Evolutionary conservation across 2,329 filamentous ascomycete genomes (phyloP).

Genomic region (Paecilomyces niveus): DNA sequence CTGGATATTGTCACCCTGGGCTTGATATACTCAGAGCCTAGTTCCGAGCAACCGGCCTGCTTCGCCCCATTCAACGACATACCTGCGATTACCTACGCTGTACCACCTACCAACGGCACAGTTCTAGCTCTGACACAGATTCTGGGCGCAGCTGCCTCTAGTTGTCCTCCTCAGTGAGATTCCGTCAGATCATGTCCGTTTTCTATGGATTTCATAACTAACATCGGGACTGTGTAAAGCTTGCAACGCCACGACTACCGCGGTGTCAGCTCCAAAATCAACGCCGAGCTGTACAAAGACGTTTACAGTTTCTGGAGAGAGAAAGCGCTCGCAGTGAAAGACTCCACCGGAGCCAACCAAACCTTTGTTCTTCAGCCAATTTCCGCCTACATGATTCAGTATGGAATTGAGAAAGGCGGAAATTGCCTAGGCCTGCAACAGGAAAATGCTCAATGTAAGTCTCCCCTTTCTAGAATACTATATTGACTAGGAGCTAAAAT

Average conservation of each 20-base stretch:
- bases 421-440: no score
- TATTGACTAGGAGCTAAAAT: no score
- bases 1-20: constrained; percentile 10
- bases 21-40: constrained; percentile 16
- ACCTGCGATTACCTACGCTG: constrained; percentile 1
- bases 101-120: constrained; percentile 6
- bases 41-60: constrained; percentile 3
- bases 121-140: not conserved
- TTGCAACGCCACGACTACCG: constrained; percentile 17
- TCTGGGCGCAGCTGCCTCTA: not conserved
- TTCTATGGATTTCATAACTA: no score
- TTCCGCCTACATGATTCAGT: no score
- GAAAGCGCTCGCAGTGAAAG: constrained; percentile 4
- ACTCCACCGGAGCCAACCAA: constrained; percentile 9
- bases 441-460: no score
- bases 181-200: not conserved
- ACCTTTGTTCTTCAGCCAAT: not conserved
- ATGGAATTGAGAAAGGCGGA: no score
- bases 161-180: not conserved
- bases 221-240: no score
- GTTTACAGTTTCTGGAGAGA: constrained; percentile 16
- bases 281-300: constrained; percentile 18
- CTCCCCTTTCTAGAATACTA: no score
- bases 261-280: constrained; percentile 8
- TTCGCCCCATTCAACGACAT: constrained; percentile 17